Evolutionary conservation across 768 basidiomycete species (phyloP), one percentile per base, ranked within the genome.

Genomic region (Calocybe indica): DNA sequence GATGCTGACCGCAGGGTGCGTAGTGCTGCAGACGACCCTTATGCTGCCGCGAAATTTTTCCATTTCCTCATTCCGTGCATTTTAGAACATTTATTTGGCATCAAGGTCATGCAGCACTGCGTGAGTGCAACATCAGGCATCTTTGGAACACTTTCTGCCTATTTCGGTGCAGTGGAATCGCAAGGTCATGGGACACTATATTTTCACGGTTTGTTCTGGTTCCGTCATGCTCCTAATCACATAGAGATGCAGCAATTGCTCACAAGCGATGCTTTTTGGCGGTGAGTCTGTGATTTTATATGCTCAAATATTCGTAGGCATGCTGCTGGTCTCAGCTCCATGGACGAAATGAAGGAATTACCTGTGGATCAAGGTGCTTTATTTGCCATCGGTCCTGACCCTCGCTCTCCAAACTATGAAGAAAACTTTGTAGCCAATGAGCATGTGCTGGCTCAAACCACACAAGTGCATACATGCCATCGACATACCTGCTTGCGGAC

Each of bases 181-280:
- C 75, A 77, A 53, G 70, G 68, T 0, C 52, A 67, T 1, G 73
- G 73, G 0, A 68, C 62, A 0, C 56, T 76, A 2, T 75, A 73
- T 52, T 45, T 68, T 0, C 72, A 74, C 49, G 57, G 71, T 11
- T 47, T 75, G 1, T 5, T 74, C 0, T 75, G 69, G 71, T 43
- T 72, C 2, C 28, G 55, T 9, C 53, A 63, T 14, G 54, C 62
- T 0, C 72, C 70, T 2, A 52, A 52, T 0, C 13, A 59, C 0
- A 12, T 44, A 0, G 50, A 56, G 2, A 61, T 66, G 54, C 42
- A 45, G 8, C n/a, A n/a, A n/a, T n/a, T n/a, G n/a, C n/a, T n/a
- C n/a, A n/a, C n/a, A n/a, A n/a, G n/a, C n/a, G n/a, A n/a, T n/a
- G n/a, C n/a, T n/a, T n/a, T n/a, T n/a, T n/a, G n/a, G n/a, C n/a